Evolutionary conservation across 805 yeast genomes (phyloP).

Genomic region (Maudiozyma saulgeensis): DNA sequence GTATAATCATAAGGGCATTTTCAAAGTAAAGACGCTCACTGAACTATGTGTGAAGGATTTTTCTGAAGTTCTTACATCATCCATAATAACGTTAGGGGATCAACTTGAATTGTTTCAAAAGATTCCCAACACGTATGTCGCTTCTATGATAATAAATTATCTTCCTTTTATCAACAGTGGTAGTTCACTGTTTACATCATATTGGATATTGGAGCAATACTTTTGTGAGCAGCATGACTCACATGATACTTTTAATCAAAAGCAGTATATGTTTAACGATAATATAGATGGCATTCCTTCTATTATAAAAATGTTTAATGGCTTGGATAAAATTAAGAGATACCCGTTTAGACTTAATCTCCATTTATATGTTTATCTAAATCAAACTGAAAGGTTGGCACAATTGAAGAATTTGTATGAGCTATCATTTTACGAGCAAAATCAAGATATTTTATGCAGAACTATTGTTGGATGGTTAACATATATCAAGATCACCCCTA

Average conservation of each 20-base stretch:
- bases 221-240: neutral
- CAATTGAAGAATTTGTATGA: neutral
- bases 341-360: neutral
- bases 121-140: neutral
- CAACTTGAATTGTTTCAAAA: neutral
- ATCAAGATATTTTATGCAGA: neutral
- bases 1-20: neutral
- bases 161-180: neutral
- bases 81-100: neutral
- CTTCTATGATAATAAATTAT: neutral
- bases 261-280: neutral
- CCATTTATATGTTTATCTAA: neutral
- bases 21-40: no score
- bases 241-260: neutral
- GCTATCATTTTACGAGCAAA: neutral
- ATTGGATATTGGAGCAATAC: neutral
- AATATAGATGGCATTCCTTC: neutral
- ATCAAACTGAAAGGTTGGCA: neutral
- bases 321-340: neutral
- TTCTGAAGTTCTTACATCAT: neutral
- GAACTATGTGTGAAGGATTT: neutral
- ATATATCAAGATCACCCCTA: neutral
- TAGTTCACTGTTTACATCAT: neutral
- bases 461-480: neutral
- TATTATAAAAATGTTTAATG: neutral